phyloP scores from a whole-genome alignment of 352 stramenopile species.

The Pythium apleroticum region DNA sequence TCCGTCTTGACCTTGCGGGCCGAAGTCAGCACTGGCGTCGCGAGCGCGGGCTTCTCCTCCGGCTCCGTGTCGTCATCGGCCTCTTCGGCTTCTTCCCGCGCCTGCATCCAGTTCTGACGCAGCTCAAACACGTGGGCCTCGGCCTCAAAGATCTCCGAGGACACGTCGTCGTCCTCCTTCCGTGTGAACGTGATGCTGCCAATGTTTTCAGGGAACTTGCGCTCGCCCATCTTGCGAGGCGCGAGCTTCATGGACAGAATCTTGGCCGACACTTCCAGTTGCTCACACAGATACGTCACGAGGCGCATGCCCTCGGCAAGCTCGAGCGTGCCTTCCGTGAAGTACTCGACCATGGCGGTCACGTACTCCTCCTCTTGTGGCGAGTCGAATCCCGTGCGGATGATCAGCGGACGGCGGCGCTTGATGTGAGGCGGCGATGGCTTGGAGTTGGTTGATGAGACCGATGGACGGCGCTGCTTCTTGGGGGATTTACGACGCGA shows the following conservation, averaged over 20 bases:
- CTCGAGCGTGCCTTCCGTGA: conserved; percentile 53
- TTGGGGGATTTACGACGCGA: conserved; percentile 20
- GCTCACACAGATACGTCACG: conserved; percentile 54
- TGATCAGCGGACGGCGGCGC: conserved; percentile 58
- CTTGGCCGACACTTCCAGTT: conserved; percentile 54
- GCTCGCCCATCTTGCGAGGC: conserved; percentile 44
- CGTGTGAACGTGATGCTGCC: conserved; percentile 52
- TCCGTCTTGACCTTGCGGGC: conserved; percentile 1
- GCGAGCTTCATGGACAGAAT: conserved; percentile 74
- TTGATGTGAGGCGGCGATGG: conserved; percentile 27
- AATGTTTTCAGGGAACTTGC: conserved; percentile 59
- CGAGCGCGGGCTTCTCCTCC: background rate
- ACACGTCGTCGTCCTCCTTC: conserved; percentile 40
- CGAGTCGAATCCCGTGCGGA: conserved; percentile 72
- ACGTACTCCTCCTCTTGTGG: conserved; percentile 64
- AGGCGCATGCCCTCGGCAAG: conserved; percentile 56
- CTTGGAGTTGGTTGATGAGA: conserved; percentile 16
- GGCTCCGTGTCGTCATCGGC: background rate
- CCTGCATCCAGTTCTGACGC: conserved; percentile 44
- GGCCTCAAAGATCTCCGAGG: conserved; percentile 50
- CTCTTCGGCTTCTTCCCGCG: conserved; percentile 27
- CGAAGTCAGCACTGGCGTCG: background rate
- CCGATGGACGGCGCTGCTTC: conserved; percentile 13
- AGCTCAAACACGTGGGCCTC: conserved; percentile 50
- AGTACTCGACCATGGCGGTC: conserved; percentile 60